phyloP scores from a whole-genome alignment of 352 stramenopile genomes.

The Globisporangium nagaii region DNA sequence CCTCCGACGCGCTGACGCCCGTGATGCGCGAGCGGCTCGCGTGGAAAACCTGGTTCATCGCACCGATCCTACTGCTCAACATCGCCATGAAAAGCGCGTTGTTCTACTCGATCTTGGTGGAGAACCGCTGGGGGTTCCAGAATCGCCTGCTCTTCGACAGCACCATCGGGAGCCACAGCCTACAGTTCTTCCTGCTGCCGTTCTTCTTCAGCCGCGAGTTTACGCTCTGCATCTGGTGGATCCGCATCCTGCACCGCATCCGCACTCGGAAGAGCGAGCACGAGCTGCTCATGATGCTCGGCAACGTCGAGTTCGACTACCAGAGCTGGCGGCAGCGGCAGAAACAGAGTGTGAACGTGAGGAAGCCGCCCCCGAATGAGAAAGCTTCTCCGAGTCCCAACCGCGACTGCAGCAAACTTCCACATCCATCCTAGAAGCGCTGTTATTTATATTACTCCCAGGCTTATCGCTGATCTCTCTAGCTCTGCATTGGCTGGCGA shows the following conservation, averaged over 20 bases:
- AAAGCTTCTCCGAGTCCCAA: too few relatives aligned
- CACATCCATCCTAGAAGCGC: too few relatives aligned
- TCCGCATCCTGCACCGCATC: conserved; percentile 1
- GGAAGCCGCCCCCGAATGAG: too few relatives aligned
- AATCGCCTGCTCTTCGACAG: conserved; percentile 11
- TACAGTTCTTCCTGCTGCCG: background rate
- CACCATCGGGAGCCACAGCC: background rate
- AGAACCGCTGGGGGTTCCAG: conserved; percentile 5
- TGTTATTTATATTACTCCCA: too few relatives aligned
- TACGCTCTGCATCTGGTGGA: background rate
- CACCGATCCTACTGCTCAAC: conserved; percentile 2
- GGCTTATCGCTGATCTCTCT: too few relatives aligned
- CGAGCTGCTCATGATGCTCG: conserved; percentile 2
- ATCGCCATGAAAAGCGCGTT: background rate
- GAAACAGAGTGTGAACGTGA: background rate
- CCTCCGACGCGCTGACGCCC: conserved; percentile 14
- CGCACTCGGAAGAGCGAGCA: background rate
- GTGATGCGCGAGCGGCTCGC: conserved; percentile 2
- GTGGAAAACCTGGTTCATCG: background rate
- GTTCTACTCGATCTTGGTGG: conserved; percentile 3
- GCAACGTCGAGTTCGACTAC: conserved; percentile 11
- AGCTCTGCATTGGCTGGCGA: too few relatives aligned
- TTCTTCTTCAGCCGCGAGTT: conserved; percentile 7
- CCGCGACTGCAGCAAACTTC: too few relatives aligned
- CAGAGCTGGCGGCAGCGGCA: background rate